Percentiles rank a stretch among this genome's conserved stretches.
Evolutionary conservation across 257 asterid genomes (phyloP).

Genomic region (Ballota nigra): DNA sequence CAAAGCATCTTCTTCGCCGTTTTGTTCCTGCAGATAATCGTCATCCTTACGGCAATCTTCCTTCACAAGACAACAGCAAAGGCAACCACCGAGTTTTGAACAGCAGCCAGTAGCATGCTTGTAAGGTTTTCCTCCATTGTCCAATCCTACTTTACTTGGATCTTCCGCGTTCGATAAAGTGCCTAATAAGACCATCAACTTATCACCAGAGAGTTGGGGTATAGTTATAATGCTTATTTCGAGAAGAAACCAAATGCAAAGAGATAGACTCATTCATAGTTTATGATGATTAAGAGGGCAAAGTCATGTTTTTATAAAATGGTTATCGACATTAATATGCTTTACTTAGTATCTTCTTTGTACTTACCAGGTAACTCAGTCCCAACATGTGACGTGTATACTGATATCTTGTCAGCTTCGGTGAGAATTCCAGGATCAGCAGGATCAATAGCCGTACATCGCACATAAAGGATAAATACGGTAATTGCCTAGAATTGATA

Average conservation of each 20-base stretch:
- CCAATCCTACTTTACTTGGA: conserved; percentile 51
- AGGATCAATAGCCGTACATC: conserved; percentile 95
- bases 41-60: conserved; percentile 86
- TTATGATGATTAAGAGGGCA: neutral
- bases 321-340: neutral
- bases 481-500: conserved; percentile 61
- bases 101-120: conserved; percentile 46
- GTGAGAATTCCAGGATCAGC: conserved; percentile 92
- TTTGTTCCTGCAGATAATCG: conserved; percentile 44
- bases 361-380: conserved; percentile 61
- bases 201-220: conserved; percentile 21
- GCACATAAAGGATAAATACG: conserved; percentile 74
- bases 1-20: conserved; percentile 82
- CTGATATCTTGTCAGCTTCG: conserved; percentile 62
- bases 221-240: neutral
- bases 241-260: neutral
- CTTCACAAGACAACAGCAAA: conserved; percentile 66
- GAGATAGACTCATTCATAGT: neutral
- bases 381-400: conserved; percentile 55
- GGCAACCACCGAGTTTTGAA: conserved; percentile 57
- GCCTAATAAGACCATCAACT: conserved; percentile 37
- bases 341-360: conserved; percentile 7
- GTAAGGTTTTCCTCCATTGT: conserved; percentile 50
- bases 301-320: neutral
- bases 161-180: conserved; percentile 53